Evolutionary conservation across 2,329 filamentous ascomycete species (phyloP).

Genomic region (Monosporascus sp.): DNA sequence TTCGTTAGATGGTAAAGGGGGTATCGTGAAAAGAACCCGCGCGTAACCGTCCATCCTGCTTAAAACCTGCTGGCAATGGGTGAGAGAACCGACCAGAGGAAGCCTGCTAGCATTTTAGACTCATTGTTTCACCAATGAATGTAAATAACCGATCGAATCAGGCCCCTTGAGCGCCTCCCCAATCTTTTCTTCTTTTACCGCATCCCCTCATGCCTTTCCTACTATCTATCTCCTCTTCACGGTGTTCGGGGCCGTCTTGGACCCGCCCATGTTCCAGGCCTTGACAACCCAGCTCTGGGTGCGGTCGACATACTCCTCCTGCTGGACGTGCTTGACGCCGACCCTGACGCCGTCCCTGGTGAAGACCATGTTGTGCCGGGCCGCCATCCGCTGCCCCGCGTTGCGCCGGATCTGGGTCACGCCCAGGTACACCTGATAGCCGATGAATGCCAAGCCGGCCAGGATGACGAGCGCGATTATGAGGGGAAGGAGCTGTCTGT

Average conservation of each 20-base stretch:
- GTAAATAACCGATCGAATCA: no score
- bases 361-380: constrained; percentile 67
- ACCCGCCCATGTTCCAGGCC: constrained; percentile 53
- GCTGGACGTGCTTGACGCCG: constrained; percentile 61
- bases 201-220: constrained; percentile 22
- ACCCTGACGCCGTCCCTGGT: constrained; percentile 71
- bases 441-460: constrained; percentile 55
- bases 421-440: constrained; percentile 69
- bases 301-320: constrained; percentile 67
- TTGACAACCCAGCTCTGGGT: constrained; percentile 67
- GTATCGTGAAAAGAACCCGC: no score
- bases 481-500: constrained; percentile 61
- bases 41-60: no score
- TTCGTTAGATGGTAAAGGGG: no score
- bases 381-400: constrained; percentile 64
- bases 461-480: constrained; percentile 58
- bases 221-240: constrained; percentile 25
- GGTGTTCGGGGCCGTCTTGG: constrained; percentile 15
- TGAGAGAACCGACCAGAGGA: no score
- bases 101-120: no score
- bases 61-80: no score
- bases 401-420: constrained; percentile 60
- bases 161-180: constrained; percentile 1
- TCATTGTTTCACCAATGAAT: no score
- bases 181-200: constrained; percentile 14